These are phyloP conservation scores for Pilaira anomala DNA, from an alignment of 192 early-diverging fungal genomes.

Conservation along the genomic window DNA sequence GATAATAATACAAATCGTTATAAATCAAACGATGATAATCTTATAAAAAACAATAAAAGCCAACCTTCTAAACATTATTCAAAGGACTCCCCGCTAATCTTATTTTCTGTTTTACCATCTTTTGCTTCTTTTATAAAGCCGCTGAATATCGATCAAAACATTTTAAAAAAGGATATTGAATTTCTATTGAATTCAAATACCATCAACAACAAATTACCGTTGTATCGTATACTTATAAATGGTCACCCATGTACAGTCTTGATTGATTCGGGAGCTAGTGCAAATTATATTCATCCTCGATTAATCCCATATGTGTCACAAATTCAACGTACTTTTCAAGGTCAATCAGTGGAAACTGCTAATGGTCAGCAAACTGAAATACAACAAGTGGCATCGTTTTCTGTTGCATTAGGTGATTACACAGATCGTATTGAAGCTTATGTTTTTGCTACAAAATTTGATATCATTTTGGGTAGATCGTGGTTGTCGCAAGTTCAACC, in stretches of 20 bases:
- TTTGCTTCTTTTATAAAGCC: no score
- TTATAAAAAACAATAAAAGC: no score
- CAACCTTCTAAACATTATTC: no score
- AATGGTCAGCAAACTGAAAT: neutral
- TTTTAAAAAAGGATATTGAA: neutral
- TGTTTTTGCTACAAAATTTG: neutral
- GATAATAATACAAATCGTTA: no score
- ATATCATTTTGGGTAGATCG: neutral
- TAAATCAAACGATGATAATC: no score
- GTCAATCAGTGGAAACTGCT: neutral
- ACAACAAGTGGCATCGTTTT: neutral
- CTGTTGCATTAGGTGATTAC: neutral
- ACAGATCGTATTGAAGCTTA: neutral
- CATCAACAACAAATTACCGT: neutral
- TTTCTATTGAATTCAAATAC: neutral
- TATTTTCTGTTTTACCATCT: no score
- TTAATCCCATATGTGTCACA: neutral
- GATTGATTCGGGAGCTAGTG: neutral
- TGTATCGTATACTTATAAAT: neutral
- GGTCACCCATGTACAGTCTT: neutral
- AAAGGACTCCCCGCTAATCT: no score
- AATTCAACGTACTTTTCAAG: neutral
- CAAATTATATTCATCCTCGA: neutral
- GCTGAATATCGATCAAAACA: no score
- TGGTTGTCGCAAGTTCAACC: neutral